Conservation (phyloP, 768 basidiomycete genomes). For the Inosperma sp. region DNA sequence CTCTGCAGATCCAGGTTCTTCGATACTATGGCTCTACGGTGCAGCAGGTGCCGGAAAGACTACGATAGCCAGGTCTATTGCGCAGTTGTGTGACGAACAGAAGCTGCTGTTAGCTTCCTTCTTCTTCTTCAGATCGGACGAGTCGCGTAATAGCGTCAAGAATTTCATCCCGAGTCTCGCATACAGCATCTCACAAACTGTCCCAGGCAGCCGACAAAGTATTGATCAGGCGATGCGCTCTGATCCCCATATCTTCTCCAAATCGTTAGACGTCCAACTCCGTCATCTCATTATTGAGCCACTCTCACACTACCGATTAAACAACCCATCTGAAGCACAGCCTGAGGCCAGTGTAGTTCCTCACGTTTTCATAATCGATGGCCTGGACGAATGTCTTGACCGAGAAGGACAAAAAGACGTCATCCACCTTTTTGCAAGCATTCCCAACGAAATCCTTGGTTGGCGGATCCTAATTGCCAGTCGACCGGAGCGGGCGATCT, state of each 20-base stretch:
- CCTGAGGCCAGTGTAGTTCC: too few species aligned
- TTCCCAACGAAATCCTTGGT: not conserved
- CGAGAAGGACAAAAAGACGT: not conserved
- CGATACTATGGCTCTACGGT: constrained; percentile 19
- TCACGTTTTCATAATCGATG: constrained; percentile 21
- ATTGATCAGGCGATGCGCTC: constrained; percentile 7
- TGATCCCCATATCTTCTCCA: constrained; percentile 10
- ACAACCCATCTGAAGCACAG: too few species aligned
- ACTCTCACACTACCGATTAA: not conserved
- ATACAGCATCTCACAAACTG: constrained; percentile 19
- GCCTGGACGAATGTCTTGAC: constrained; percentile 22
- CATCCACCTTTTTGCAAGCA: not conserved
- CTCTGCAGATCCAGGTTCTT: not conserved
- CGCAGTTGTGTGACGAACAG: constrained; percentile 18
- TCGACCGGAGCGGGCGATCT: too few species aligned
- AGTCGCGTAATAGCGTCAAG: constrained; percentile 21
- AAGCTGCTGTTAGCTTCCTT: constrained; percentile 25
- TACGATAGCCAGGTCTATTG: constrained; percentile 21
- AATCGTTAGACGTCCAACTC: constrained; percentile 6
- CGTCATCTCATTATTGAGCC: constrained; percentile 2
- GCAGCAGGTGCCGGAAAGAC: constrained; percentile 23
- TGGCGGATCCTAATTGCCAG: too few species aligned
- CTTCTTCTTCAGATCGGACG: constrained; percentile 31
- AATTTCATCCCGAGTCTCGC: constrained; percentile 29
- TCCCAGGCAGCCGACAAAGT: constrained; percentile 5